Evolutionary conservation across 2,329 filamentous ascomycete species (phyloP).

Genomic region (Trichoderma aggressivum): DNA sequence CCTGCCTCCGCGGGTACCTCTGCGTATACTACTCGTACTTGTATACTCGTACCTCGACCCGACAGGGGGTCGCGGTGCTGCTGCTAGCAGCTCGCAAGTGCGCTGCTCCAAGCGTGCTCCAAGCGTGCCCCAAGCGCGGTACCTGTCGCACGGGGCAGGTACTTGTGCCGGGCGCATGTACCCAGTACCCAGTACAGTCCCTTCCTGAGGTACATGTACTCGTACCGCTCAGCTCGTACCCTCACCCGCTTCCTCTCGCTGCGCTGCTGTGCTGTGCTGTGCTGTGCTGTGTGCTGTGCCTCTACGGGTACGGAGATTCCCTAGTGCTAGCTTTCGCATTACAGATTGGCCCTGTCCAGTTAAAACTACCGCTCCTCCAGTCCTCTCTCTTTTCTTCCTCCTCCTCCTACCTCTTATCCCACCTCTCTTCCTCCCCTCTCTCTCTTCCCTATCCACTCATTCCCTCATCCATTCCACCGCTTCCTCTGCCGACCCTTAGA

Average conservation of each 20-base stretch:
- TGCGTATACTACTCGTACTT: too few relatives aligned
- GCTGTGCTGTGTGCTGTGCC: too few relatives aligned
- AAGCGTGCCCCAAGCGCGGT: not conserved
- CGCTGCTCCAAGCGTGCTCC: not conserved
- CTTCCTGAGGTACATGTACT: not conserved
- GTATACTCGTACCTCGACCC: too few relatives aligned
- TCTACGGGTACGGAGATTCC: not conserved
- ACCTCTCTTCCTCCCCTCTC: slow-evolving; percentile 41
- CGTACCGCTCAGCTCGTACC: slow-evolving; percentile 17
- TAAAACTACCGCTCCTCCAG: slow-evolving; percentile 50
- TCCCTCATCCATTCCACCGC: slow-evolving; percentile 50
- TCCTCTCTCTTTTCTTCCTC: slow-evolving; percentile 54
- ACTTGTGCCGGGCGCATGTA: not conserved
- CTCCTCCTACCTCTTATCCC: slow-evolving; percentile 46
- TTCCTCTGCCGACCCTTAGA: slow-evolving; percentile 41
- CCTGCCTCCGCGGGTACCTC: not conserved
- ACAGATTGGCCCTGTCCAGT: slow-evolving; percentile 24
- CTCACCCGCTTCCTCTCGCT: not conserved
- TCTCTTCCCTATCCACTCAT: slow-evolving; percentile 51
- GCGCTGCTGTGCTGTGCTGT: not conserved
- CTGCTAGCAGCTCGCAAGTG: not conserved
- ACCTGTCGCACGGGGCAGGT: slow-evolving; percentile 1
- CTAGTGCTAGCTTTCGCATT: not conserved
- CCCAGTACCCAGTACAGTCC: not conserved
- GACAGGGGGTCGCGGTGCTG: not conserved